Evolutionary conservation across 371 early-diverging fungal species (phyloP).

Genomic region (Batkoa obscura): DNA sequence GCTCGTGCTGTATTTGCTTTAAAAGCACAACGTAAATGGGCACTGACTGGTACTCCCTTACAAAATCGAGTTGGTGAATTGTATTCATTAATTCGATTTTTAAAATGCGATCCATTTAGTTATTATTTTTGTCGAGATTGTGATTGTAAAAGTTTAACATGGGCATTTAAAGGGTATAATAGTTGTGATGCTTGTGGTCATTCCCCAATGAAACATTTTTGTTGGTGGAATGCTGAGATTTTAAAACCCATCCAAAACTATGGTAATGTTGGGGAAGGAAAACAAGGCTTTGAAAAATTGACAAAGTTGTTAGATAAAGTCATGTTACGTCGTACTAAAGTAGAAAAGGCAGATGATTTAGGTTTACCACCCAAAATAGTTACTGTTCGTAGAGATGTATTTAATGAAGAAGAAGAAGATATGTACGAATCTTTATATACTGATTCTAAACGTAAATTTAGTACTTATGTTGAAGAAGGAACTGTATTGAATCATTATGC

Average conservation of each 20-base stretch:
- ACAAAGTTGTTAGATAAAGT: constrained; percentile 59
- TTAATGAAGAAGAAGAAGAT: constrained; percentile 86
- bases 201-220: constrained; percentile 59
- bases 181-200: constrained; percentile 61
- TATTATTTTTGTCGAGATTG: constrained; percentile 83
- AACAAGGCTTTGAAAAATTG: constrained; percentile 54
- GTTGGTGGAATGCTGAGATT: constrained; percentile 94
- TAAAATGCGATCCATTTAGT: constrained; percentile 20
- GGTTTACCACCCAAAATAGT: constrained; percentile 82
- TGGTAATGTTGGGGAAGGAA: constrained; percentile 47
- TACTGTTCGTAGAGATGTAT: constrained; percentile 56
- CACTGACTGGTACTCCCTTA: constrained; percentile 90
- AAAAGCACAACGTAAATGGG: constrained; percentile 59
- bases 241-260: constrained; percentile 76
- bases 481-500: constrained; percentile 90
- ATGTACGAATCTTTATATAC: constrained; percentile 70
- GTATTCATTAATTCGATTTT: constrained; percentile 84
- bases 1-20: constrained; percentile 73
- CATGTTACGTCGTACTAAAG: constrained; percentile 87
- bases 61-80: constrained; percentile 96
- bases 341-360: constrained; percentile 76
- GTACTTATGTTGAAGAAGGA: constrained; percentile 63
- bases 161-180: constrained; percentile 48
- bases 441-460: constrained; percentile 58
- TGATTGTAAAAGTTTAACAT: constrained; percentile 53